Conservation (phyloP, 2,329 filamentous ascomycete species). For the Colletotrichum truncatum region DNA sequence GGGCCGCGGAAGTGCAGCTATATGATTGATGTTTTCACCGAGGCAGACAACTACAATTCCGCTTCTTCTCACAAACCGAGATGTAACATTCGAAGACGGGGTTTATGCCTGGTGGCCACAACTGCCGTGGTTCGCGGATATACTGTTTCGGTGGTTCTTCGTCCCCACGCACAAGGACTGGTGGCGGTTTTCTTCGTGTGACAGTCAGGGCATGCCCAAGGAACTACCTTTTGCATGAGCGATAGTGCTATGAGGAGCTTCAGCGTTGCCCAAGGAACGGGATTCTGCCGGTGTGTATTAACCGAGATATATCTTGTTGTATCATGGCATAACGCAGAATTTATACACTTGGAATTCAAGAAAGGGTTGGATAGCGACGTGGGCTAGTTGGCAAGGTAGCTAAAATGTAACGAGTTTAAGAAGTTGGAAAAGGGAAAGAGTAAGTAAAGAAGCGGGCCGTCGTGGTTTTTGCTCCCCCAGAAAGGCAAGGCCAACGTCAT, state of each 20-base stretch:
- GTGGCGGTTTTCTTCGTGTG: constrained; percentile 46
- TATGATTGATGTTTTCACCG: neutral
- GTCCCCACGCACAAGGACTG: constrained; percentile 44
- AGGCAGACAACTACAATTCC: constrained; percentile 26
- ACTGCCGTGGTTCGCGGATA: constrained; percentile 35
- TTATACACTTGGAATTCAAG: too few relatives aligned
- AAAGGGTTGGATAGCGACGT: too few relatives aligned
- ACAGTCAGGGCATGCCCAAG: constrained; percentile 38
- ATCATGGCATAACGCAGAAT: too few relatives aligned
- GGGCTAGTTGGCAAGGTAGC: too few relatives aligned
- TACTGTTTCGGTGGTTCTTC: constrained; percentile 45
- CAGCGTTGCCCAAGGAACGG: too few relatives aligned
- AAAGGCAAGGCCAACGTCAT: constrained; percentile 7
- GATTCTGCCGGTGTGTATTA: too few relatives aligned
- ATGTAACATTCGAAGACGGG: constrained; percentile 36
- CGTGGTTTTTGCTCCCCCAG: neutral
- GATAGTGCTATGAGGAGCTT: too few relatives aligned
- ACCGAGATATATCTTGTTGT: too few relatives aligned
- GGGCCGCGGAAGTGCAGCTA: neutral
- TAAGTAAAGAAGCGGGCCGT: neutral
- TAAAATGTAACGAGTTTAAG: too few relatives aligned
- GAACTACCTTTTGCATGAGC: constrained; percentile 48
- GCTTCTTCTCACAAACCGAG: constrained; percentile 36
- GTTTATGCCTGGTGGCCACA: constrained; percentile 35
- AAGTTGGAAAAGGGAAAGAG: too few relatives aligned